Percentiles rank a stretch among this genome's conserved stretches.
These are phyloP conservation scores for Vitis hybrid DNA, from an alignment of 177 flowering plant genomes.

Conservation along the genomic window DNA sequence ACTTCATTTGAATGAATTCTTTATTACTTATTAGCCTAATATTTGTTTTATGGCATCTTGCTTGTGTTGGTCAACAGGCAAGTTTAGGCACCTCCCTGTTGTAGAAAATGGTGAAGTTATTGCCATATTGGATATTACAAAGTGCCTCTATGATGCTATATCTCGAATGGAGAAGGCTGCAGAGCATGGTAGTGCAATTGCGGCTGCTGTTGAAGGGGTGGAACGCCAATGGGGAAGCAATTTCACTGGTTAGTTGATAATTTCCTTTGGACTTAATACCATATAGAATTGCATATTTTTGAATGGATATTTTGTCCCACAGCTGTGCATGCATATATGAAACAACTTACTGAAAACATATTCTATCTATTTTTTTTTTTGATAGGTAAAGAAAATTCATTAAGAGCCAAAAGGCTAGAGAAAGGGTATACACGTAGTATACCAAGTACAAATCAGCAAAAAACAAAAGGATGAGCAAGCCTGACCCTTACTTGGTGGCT, in stretches of 20 bases:
- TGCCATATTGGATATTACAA: conserved; percentile 90
- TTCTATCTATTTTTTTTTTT: no score
- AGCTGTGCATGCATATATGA: no score
- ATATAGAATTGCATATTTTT: not conserved
- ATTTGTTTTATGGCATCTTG: no score
- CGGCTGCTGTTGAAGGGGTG: conserved; percentile 98
- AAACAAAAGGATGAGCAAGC: no score
- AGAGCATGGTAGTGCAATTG: conserved; percentile 96
- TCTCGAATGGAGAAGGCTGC: conserved; percentile 98
- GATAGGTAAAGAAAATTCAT: no score
- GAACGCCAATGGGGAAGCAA: conserved; percentile 89
- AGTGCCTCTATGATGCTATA: conserved; percentile 97
- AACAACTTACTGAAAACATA: no score
- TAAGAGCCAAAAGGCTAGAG: no score
- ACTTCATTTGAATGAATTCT: not conserved
- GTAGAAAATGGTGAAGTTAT: conserved; percentile 99
- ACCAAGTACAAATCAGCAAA: no score
- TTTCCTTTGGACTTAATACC: not conserved
- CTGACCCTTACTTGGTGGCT: no score
- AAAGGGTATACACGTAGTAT: no score
- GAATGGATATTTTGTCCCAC: not conserved
- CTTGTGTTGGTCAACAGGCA: conserved; percentile 47
- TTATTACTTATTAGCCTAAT: not conserved
- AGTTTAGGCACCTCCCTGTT: conserved; percentile 96
- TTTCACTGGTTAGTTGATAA: conserved; percentile 59